These are phyloP conservation scores for Xylariales sp. DNA, from an alignment of 2,329 filamentous ascomycete species.

Conservation along the genomic window DNA sequence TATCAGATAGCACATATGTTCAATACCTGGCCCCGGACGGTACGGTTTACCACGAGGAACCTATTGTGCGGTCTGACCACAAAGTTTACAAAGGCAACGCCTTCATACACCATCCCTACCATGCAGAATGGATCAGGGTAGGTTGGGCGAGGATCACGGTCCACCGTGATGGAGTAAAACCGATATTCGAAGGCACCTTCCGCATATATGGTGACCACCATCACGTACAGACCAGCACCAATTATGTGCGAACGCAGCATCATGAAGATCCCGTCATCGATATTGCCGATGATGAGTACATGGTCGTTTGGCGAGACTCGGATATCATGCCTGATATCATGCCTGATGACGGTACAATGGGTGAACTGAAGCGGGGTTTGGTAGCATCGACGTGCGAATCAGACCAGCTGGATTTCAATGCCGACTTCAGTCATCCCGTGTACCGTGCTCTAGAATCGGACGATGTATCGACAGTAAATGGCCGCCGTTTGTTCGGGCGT, in stretches of 20 bases:
- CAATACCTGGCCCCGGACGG: conserved; percentile 71
- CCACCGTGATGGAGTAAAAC: conserved; percentile 67
- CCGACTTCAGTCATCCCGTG: conserved; percentile 65
- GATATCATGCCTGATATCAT: conserved; percentile 55
- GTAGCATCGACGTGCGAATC: conserved; percentile 59
- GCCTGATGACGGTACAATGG: no score
- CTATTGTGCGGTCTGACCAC: conserved; percentile 68
- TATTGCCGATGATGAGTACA: conserved; percentile 59
- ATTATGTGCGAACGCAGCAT: conserved; percentile 70
- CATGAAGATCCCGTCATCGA: conserved; percentile 64
- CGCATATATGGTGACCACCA: conserved; percentile 77
- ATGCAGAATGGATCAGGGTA: conserved; percentile 67
- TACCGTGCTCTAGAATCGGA: conserved; percentile 47
- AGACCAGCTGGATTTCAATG: conserved; percentile 77
- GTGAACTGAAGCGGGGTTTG: conserved; percentile 59
- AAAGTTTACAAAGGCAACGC: conserved; percentile 80
- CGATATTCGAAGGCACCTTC: conserved; percentile 89
- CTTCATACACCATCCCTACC: conserved; percentile 60
- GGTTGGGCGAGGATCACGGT: conserved; percentile 86
- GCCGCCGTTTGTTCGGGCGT: conserved; percentile 66
- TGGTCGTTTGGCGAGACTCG: conserved; percentile 91
- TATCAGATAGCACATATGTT: conserved; percentile 71
- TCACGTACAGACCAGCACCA: conserved; percentile 73
- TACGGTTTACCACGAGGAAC: conserved; percentile 58
- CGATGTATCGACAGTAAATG: conserved; percentile 56